Evolutionary conservation across 306 rosid genomes (phyloP).

Genomic region (Fagus crenata): DNA sequence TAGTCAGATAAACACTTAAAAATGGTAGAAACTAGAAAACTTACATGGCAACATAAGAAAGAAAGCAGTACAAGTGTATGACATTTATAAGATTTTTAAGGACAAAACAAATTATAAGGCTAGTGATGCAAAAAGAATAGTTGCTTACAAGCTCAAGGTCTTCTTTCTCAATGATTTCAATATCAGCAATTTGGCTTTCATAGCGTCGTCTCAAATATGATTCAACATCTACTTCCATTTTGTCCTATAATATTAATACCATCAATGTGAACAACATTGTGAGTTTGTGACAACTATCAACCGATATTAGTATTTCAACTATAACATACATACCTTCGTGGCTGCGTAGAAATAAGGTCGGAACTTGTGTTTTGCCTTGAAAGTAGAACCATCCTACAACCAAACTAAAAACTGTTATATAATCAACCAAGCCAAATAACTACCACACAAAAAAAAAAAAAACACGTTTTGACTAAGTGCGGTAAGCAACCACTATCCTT

Average conservation of each 20-base stretch:
- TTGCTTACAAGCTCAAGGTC: conserved; percentile 93
- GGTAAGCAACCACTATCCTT: background rate
- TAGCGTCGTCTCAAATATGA: conserved; percentile 77
- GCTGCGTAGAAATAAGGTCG: conserved; percentile 86
- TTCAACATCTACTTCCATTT: conserved; percentile 84
- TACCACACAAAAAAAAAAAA: background rate
- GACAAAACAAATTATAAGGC: conserved; percentile 12
- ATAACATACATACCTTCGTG: conserved; percentile 56
- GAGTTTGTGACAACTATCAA: background rate
- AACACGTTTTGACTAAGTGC: background rate
- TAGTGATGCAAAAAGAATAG: conserved; percentile 18
- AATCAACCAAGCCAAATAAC: conserved; percentile 11
- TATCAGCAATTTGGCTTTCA: conserved; percentile 79
- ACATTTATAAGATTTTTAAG: background rate
- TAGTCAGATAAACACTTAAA: background rate
- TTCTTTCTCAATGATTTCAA: conserved; percentile 78
- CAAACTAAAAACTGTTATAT: conserved; percentile 36
- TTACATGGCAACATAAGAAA: background rate
- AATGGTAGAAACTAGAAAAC: background rate
- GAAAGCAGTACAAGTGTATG: conserved; percentile 1
- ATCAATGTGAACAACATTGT: conserved; percentile 20
- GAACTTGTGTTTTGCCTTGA: conserved; percentile 83
- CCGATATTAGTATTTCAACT: background rate
- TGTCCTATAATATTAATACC: conserved; percentile 49
- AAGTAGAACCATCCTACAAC: conserved; percentile 84